Base-by-base conservation (phyloP, 1,284 basidiomycete species). In the Ustilago tritici region DNA sequence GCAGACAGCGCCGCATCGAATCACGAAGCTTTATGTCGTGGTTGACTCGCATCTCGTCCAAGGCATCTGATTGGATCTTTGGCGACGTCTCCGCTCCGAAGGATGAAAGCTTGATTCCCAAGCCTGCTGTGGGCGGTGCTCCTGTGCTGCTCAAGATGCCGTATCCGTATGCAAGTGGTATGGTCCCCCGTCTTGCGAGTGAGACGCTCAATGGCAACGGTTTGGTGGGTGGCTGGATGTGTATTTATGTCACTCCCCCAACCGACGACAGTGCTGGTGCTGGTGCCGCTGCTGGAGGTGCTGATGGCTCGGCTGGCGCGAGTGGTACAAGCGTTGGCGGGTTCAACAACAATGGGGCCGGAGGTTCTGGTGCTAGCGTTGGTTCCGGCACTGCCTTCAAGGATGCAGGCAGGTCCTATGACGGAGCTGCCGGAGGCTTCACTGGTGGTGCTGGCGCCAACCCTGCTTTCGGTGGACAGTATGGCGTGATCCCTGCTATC, bases 91-190 rank as follows among this genome's bases (percentile, higher is more conserved):
- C 43, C 28, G 32, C 10, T 4, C 60, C 65, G 2, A 10, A 52
- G 32, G 58, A 62, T 35, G 23, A 43, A 1, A 52, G 8, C 4
- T 23, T 57, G 3, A 36, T 63, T 10, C 70, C 74, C 41, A 56
- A 77, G 8, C 41, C 74, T 0, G 32, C 12, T 1, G 53, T 54
- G 1, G 70, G 74, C 1, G 66, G 66, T 1, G 60, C 63, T 0
- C 10, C 56, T 6, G 61, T 72, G 49, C 31, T 72, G 50, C 55
- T 36, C 31, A 67, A 68, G 56, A 72, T 66, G 62, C 65, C 61
- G 5, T 77, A 77, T 38, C 74, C 74, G 2, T 77, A 72, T 31
- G 63, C 56, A 0, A 72, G 70, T 4, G 74, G 74, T 14, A 77
- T 72, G 69, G 17, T 77, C 2, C 74, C 74, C 7, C 52, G 69